Conservation (phyloP, 2,329 filamentous ascomycete genomes). For the Trichothecium roseum region DNA sequence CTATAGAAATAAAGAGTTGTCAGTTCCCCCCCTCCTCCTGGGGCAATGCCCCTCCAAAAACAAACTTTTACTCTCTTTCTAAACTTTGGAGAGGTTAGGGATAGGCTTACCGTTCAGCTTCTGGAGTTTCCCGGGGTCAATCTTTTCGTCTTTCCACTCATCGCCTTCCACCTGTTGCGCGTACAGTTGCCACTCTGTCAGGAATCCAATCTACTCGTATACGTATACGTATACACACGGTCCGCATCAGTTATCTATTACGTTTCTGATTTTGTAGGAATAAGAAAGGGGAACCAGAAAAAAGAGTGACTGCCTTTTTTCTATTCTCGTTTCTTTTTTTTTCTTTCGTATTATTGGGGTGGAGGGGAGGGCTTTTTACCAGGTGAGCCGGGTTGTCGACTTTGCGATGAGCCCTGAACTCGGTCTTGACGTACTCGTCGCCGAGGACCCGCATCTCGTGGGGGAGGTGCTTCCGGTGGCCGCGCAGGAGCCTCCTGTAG, state of each 20-base stretch:
- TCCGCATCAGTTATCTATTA: not conserved
- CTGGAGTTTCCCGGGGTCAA: slow-evolving; percentile 74
- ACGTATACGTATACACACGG: too few species aligned
- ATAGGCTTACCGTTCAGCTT: slow-evolving; percentile 80
- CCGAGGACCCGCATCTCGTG: slow-evolving; percentile 70
- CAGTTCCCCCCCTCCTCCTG: not conserved
- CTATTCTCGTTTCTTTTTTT: too few species aligned
- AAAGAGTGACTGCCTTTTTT: slow-evolving; percentile 2
- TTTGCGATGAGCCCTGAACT: slow-evolving; percentile 75
- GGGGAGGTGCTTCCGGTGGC: slow-evolving; percentile 71
- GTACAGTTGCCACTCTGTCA: slow-evolving; percentile 94
- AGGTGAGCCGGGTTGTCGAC: slow-evolving; percentile 89
- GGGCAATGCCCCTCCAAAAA: not conserved
- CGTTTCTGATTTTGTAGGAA: not conserved
- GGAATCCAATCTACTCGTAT: slow-evolving; percentile 67
- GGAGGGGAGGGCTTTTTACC: too few species aligned
- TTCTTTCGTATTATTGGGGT: too few species aligned
- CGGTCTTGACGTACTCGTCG: slow-evolving; percentile 85
- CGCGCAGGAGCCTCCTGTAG: slow-evolving; percentile 77
- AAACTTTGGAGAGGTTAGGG: too few species aligned
- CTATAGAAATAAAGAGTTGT: slow-evolving; percentile 33
- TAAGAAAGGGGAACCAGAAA: not conserved
- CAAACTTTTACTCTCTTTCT: too few species aligned
- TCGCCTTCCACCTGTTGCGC: slow-evolving; percentile 87
- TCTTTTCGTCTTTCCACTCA: slow-evolving; percentile 70